Evolutionary conservation across 495 filamentous ascomycete species (phyloP), one percentile per base, ranked within the genome.

Genomic region (Lasiosphaeriaceae sp.): DNA sequence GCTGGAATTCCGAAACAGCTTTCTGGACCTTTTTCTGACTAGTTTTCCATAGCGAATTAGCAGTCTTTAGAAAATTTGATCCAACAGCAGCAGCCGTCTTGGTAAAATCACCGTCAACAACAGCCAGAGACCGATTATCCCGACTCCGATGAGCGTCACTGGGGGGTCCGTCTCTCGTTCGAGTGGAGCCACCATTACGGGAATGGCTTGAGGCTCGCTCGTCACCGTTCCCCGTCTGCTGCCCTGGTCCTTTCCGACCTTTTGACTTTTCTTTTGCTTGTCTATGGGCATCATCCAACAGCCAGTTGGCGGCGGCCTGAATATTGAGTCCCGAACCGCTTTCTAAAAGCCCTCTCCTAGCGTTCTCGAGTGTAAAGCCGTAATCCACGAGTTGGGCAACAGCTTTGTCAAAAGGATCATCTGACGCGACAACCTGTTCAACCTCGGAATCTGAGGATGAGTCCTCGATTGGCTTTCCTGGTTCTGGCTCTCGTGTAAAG

Each of bases 1-100:
- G 77, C 49, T 96, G 92, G 59, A 97, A 87, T 19, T 98, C 94
- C 16, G 90, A 83, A 14, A 98, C 90, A 14, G 90, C 94, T 68
- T 91, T 91, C 65, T 96, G 92, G n/a, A 97, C 84, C 66, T 89
- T 93, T 71, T 96, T 97, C 61, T 89, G 90, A 2, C 92, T 86
- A 6, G 86, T 87, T 69, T 96, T 98, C 94, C 94, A 98, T 2
- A 97, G 69, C 2, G 87, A 89, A 60, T 91, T 92, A 1, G 95
- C 94, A n/a, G 90, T 90, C 66, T 97, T 97, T 66, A 96, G 82
- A 12, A 97, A 69, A 58, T 83, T 96, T 31, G 79, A 88, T 17
- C 94, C 88, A 66, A 97, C 77, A 56, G 89, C 87, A 12, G 90
- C 84, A 11, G 94, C 94, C 16, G 86, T 78, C 57, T 92, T 89